Base-by-base conservation (phyloP, 345 rosid species). In the Aethionema arabicum region DNA sequence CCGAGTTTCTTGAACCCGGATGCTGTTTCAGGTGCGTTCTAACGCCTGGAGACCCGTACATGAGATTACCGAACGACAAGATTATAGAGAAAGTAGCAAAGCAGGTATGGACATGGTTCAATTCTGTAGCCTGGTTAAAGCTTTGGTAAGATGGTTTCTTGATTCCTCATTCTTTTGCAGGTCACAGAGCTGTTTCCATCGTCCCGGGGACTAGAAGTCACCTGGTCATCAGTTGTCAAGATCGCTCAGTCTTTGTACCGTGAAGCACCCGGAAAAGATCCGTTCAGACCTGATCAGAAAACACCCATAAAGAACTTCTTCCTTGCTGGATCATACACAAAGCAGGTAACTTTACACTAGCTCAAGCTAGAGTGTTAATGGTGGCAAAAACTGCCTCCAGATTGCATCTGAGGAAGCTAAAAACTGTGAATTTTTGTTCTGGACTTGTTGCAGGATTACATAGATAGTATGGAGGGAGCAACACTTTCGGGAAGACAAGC, bases 401-500 rank as follows among this genome's bases (percentile, higher is more conserved):
- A 6, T 37, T 55, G 48, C 30, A 1, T 27, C 13, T 38, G 56
- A 47, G 10, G 39, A 45, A 54, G 10, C 33, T 4, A 8, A 4
- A 15, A 46, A 7, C 15, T n/a, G 16, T 61, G 41, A 40, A 4
- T 47, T 13, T 14, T 54, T 16, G 27, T 61, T 15, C 29, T 62
- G 52, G 4, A 33, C 33, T 37, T 60, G 35, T 60, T 62, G 15
- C 84, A 90, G 99, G 99, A 93, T 69, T 93, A 93, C 79, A 90
- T 93, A 69, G 99, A 93, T 72, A 93, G 97, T 60, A 93, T 87
- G 99, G 99, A 93, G 74, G 97, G 96, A 36, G 99, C 99, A 4
- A 90, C 99, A 2, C 54, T 93, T 61, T 90, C 99, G 0, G 99
- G 99, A 7, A 85, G 99, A 66, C 97, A 90, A 72, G 85, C 96